Percentiles rank a stretch among this genome's conserved stretches.
These are phyloP conservation scores for Oryza rufipogon DNA, from an alignment of 176 grass and related monocot species.

Conservation along the genomic window DNA sequence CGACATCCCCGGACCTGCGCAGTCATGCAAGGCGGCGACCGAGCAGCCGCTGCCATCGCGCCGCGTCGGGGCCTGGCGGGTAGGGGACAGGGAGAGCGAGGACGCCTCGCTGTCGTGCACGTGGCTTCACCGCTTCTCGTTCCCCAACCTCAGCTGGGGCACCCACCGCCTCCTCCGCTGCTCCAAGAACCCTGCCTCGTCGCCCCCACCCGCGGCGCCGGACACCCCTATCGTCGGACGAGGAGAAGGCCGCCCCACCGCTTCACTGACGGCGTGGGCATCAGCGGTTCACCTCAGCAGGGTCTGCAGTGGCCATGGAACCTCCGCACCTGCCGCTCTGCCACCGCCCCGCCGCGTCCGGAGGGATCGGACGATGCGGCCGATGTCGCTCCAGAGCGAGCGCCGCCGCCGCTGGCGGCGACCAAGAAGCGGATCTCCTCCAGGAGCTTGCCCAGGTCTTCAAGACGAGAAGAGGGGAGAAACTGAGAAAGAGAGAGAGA, in stretches of 20 bases:
- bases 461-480: background rate
- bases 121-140: too few species aligned
- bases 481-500: too few species aligned
- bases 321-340: conserved; percentile 44
- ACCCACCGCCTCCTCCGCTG: too few species aligned
- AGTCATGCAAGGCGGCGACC: too few species aligned
- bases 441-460: conserved; percentile 63
- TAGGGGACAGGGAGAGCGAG: too few species aligned
- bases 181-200: background rate
- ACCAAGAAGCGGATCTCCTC: conserved; percentile 38
- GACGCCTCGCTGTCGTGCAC: too few species aligned
- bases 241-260: conserved; percentile 21
- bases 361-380: background rate
- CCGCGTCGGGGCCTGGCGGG: too few species aligned
- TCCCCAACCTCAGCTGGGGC: too few species aligned
- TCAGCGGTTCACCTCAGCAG: conserved; percentile 30
- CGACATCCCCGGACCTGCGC: too few species aligned
- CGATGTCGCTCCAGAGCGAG: conserved; percentile 7
- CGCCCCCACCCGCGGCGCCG: background rate
- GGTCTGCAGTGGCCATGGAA: conserved; percentile 47
- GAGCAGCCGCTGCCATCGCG: too few species aligned
- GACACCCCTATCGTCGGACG: conserved; percentile 31
- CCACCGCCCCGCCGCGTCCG: conserved; percentile 27
- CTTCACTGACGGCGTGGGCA: background rate
- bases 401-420: background rate